phyloP scores from a whole-genome alignment of 192 early-diverging fungal genomes.

The Gonapodya prolifera region DNA sequence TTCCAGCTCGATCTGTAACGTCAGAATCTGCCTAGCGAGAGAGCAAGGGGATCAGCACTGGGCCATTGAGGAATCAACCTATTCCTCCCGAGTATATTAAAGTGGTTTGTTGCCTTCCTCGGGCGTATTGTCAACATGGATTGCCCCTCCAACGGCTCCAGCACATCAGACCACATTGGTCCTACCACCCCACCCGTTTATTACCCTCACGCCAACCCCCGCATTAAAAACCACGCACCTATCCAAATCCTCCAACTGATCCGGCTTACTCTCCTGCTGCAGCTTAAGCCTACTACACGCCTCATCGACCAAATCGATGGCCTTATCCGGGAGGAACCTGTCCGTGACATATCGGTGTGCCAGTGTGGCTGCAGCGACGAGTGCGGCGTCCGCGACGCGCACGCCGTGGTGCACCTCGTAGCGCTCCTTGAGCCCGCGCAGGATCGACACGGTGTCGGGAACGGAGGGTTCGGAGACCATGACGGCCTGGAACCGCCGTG shows the following conservation, averaged over 20 bases:
- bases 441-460: constrained; percentile 57
- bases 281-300: constrained; percentile 63
- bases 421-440: constrained; percentile 62
- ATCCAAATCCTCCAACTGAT: constrained; percentile 58
- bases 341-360: constrained; percentile 63
- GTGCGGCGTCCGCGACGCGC: constrained; percentile 56
- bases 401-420: constrained; percentile 73
- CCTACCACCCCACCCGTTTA: too few relatives aligned
- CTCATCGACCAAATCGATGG: constrained; percentile 72
- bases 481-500: constrained; percentile 64
- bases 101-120: too few relatives aligned
- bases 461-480: constrained; percentile 58
- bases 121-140: too few relatives aligned
- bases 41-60: too few relatives aligned
- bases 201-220: too few relatives aligned
- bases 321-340: constrained; percentile 65
- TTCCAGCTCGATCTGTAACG: constrained; percentile 66
- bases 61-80: too few relatives aligned
- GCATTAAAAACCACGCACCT: too few relatives aligned
- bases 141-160: too few relatives aligned
- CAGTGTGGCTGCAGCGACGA: constrained; percentile 56
- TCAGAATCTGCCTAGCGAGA: constrained; percentile 63
- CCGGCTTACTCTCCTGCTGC: constrained; percentile 69
- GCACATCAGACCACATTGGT: too few relatives aligned
- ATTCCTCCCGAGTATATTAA: too few relatives aligned